Evolutionary conservation across 352 stramenopile genomes (phyloP), one percentile per base, ranked within the genome.

Genomic region (Pseudoperonospora humuli): DNA sequence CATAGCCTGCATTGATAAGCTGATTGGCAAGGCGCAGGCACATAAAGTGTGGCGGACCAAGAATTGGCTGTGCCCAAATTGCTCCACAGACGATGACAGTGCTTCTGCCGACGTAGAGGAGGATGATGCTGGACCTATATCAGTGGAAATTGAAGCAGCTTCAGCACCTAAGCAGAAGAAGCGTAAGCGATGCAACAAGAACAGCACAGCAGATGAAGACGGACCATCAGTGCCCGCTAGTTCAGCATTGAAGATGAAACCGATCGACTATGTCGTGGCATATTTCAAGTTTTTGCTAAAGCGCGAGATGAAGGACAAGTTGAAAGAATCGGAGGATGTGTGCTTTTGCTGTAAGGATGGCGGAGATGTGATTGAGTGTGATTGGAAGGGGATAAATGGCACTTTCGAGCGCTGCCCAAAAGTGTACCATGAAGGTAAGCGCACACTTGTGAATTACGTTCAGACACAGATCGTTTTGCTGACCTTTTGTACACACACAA

Each of bases 311-410:
- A 46, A 51, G 14, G 39, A 47, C 7, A 33, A 51, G 4, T 51
- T 58, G 13, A 39, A 60, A 25, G 72, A 85, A 27, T 88, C 80
- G 9, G 80, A 92, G 47, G 80, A 92, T 31, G 73, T 82, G 32
- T 92, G 80, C 36, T 86, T 89, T 39, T 88, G 75, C 60, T 92
- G 80, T 47, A 87, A 86, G 50, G 80, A 92, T 47, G 80, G 80
- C 19, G 80, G 80, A 10, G 61, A 85, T 18, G 59, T 92, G 14
- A 66, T 92, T 27, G 76, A 90, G 48, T 92, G 80, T 45, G 80
- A 92, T 45, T 88, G 69, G 68, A 72, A 64, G 18, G 59, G 64
- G 2, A 50, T 63, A n/a, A 68, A 61, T 37, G 34, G 40, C 10
- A 47, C 39, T 10, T 65, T 69, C 26, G 58, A 36, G 14, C 61